Conservation (phyloP, 306 rosid species). For the Vigna mungo region DNA sequence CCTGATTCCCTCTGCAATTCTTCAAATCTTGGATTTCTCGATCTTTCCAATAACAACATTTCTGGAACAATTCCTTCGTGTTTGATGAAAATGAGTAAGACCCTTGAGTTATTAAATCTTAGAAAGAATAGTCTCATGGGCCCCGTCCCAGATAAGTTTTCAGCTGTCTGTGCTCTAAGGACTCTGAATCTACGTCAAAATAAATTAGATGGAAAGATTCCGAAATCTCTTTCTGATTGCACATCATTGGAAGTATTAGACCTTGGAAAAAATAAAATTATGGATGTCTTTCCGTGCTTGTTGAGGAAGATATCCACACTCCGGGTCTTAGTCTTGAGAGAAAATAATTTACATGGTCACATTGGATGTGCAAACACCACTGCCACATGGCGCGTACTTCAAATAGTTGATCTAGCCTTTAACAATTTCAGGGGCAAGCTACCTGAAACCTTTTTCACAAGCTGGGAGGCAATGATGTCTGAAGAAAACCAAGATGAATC, state of each 20-base stretch:
- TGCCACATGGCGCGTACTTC: constrained; percentile 51
- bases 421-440: constrained; percentile 53
- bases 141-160: constrained; percentile 34
- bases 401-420: constrained; percentile 56
- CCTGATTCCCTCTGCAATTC: constrained; percentile 27
- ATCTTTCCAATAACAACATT: background rate
- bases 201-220: constrained; percentile 44
- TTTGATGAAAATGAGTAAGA: constrained; percentile 7
- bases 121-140: constrained; percentile 47
- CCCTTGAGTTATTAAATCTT: constrained; percentile 48
- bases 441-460: constrained; percentile 42
- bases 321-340: constrained; percentile 51
- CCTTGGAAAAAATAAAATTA: constrained; percentile 48
- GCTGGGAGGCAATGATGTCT: constrained; percentile 57
- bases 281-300: constrained; percentile 43
- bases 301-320: constrained; percentile 51
- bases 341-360: constrained; percentile 47
- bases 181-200: constrained; percentile 56
- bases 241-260: constrained; percentile 40
- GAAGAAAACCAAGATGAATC: constrained; percentile 20
- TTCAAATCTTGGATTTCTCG: background rate
- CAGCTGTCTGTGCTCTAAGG: constrained; percentile 33
- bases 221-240: constrained; percentile 55
- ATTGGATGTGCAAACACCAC: constrained; percentile 42
- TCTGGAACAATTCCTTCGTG: constrained; percentile 37